These are phyloP conservation scores for Juglanconis juglandina DNA, from an alignment of 2,329 filamentous ascomycete genomes.

Conservation along the genomic window DNA sequence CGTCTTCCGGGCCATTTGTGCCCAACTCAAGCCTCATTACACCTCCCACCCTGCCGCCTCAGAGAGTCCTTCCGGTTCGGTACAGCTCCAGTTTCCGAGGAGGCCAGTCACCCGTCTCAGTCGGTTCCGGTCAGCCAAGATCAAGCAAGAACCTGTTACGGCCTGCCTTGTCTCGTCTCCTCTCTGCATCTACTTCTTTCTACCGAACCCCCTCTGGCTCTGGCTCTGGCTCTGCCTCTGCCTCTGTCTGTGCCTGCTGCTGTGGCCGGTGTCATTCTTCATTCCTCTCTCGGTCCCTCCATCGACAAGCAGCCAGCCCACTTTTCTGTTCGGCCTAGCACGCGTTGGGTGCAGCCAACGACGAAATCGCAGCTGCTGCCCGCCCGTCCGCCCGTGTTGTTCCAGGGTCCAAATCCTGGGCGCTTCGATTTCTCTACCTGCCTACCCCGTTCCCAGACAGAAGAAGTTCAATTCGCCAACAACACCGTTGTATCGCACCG, in stretches of 20 bases:
- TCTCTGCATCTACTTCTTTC: too few species aligned
- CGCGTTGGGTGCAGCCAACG: slow-evolving; percentile 15
- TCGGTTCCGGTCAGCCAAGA: slow-evolving; percentile 5
- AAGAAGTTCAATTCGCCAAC: background rate
- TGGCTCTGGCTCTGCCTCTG: background rate
- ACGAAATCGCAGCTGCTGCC: slow-evolving; percentile 14
- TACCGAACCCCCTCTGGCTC: too few species aligned
- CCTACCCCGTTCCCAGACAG: slow-evolving; percentile 3
- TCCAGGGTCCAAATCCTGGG: slow-evolving; percentile 12
- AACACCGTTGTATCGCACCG: slow-evolving; percentile 1
- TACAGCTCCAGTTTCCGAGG: background rate
- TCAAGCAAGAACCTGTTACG: slow-evolving; percentile 3
- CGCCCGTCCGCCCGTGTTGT: slow-evolving; percentile 4
- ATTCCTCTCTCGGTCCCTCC: slow-evolving; percentile 4
- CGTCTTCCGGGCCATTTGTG: slow-evolving; percentile 11
- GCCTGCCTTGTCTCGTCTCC: too few species aligned
- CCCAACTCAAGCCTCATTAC: slow-evolving; percentile 3
- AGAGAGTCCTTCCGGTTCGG: too few species aligned
- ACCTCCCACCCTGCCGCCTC: too few species aligned
- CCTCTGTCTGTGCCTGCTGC: background rate
- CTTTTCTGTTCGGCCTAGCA: slow-evolving; percentile 14
- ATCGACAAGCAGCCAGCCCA: slow-evolving; percentile 2
- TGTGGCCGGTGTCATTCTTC: slow-evolving; percentile 8
- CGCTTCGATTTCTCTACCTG: slow-evolving; percentile 8
- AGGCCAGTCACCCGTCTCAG: background rate